phyloP scores from a whole-genome alignment of 169 alveolate genomes.

The Plasmodium chabaudi region DNA sequence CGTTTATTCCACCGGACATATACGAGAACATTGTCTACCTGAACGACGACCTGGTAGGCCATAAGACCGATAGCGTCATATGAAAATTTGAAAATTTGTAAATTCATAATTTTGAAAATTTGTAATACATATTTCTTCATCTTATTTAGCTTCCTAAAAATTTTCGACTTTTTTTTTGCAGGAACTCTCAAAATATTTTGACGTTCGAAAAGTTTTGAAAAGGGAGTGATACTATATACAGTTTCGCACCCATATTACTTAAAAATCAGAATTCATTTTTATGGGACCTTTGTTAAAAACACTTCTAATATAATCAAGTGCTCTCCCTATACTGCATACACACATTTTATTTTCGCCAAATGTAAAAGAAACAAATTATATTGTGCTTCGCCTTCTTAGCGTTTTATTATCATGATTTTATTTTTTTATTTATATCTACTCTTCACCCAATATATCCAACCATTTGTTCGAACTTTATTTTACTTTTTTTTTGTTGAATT shows the following conservation, averaged over 20 bases:
- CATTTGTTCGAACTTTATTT: too few relatives aligned
- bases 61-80: neutral
- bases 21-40: conserved; percentile 29
- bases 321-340: neutral
- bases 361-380: neutral
- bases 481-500: too few relatives aligned
- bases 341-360: neutral
- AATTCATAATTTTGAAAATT: too few relatives aligned
- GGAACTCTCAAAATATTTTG: conserved; percentile 63
- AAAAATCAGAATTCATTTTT: too few relatives aligned
- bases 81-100: too few relatives aligned
- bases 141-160: neutral
- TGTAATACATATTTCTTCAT: too few relatives aligned
- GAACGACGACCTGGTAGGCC: conserved; percentile 18
- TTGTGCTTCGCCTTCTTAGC: neutral
- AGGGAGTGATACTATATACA: neutral
- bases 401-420: neutral
- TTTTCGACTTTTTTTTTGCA: conserved; percentile 4
- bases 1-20: conserved; percentile 45
- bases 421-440: neutral
- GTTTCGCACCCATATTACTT: too few relatives aligned
- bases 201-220: conserved; percentile 44
- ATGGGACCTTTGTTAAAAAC: too few relatives aligned
- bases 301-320: too few relatives aligned
- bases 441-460: neutral